Evolutionary conservation across 495 filamentous ascomycete genomes (phyloP).

Genomic region (Podospora comata): DNA sequence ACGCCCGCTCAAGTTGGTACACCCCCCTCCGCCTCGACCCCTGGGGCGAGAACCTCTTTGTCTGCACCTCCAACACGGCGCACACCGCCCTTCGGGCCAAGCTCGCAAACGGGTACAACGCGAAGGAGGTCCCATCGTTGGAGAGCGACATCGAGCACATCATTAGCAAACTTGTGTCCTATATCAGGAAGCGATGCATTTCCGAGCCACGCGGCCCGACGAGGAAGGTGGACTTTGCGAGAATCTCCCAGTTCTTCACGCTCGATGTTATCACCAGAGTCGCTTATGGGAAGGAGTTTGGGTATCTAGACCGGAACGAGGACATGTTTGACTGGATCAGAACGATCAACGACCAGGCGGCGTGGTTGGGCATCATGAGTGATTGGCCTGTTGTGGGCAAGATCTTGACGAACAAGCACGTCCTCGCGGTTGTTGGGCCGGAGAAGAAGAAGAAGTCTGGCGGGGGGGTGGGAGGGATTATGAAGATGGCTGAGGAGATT

Average conservation of each 20-base stretch:
- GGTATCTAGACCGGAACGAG: slow-evolving; percentile 41
- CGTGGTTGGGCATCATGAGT: slow-evolving; percentile 25
- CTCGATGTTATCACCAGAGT: slow-evolving; percentile 49
- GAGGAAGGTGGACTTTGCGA: slow-evolving; percentile 39
- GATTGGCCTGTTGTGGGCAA: slow-evolving; percentile 31
- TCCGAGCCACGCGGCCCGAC: background rate
- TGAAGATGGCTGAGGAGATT: slow-evolving; percentile 7
- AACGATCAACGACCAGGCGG: slow-evolving; percentile 33
- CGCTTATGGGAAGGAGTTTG: slow-evolving; percentile 52
- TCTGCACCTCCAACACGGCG: slow-evolving; percentile 1
- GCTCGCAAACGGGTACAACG: background rate
- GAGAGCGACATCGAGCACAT: background rate
- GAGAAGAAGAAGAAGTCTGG: slow-evolving; percentile 49
- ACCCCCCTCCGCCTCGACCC: slow-evolving; percentile 28
- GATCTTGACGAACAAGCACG: slow-evolving; percentile 39
- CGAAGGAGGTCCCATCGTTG: background rate
- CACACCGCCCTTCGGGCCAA: background rate
- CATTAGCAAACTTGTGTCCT: background rate
- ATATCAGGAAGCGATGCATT: background rate
- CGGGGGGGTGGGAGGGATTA: slow-evolving; percentile 40
- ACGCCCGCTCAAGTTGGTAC: slow-evolving; percentile 29
- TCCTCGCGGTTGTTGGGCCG: slow-evolving; percentile 55
- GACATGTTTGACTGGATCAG: slow-evolving; percentile 51
- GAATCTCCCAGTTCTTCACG: slow-evolving; percentile 46
- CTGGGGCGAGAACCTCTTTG: slow-evolving; percentile 36